Percentiles rank a stretch among this genome's conserved stretches.
phyloP scores from a whole-genome alignment of 306 rosid genomes.

The Vigna trinervia region DNA sequence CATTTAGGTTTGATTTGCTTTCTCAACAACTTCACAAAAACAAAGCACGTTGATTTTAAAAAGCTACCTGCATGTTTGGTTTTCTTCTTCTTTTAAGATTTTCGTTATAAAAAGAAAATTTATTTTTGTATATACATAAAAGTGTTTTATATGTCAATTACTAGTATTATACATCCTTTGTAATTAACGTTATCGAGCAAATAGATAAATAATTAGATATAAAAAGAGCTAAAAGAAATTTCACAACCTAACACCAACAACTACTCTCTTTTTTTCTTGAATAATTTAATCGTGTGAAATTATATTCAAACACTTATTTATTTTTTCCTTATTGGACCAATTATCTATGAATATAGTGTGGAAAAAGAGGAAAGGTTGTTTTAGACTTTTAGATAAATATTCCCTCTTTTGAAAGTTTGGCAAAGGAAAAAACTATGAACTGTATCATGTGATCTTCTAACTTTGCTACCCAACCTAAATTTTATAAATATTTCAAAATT shows the following conservation, averaged over 20 bases:
- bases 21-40: constrained; percentile 6
- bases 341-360: neutral
- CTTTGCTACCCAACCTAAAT: neutral
- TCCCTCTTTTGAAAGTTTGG: neutral
- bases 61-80: neutral
- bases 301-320: neutral
- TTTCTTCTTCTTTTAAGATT: neutral
- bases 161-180: neutral
- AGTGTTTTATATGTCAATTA: neutral
- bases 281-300: neutral
- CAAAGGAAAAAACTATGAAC: neutral
- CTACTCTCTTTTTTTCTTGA: too few species aligned
- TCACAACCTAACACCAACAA: too few species aligned
- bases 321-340: neutral
- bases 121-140: neutral
- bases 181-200: too few species aligned
- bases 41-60: constrained; percentile 20
- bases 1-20: constrained; percentile 28
- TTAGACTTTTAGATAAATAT: neutral
- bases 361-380: too few species aligned
- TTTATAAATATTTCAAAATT: constrained; percentile 2
- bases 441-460: neutral
- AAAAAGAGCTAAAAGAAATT: too few species aligned
- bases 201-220: too few species aligned
- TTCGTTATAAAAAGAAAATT: neutral